Percentiles rank a stretch among this genome's conserved stretches.
These are phyloP conservation scores for Cyclanthera cordifolia DNA, from an alignment of 306 rosid genomes.

Conservation along the genomic window DNA sequence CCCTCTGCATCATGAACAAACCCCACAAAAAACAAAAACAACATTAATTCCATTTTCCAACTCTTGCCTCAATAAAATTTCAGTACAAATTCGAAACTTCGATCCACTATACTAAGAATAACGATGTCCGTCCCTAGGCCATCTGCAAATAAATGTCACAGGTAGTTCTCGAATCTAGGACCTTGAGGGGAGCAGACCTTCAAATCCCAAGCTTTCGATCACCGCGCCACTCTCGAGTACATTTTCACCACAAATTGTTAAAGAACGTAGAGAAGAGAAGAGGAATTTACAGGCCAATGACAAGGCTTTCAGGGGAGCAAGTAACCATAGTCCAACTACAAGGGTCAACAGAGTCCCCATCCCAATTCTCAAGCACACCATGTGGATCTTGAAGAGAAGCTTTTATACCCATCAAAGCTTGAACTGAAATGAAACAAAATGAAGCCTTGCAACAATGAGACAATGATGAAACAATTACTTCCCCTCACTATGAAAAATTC, in stretches of 20 bases:
- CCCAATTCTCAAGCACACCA: slow-evolving; percentile 92
- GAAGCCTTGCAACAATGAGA: not conserved
- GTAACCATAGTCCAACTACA: slow-evolving; percentile 99
- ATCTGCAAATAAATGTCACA: too few species aligned
- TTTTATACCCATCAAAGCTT: slow-evolving; percentile 84
- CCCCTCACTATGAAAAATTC: not conserved
- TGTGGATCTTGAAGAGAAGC: slow-evolving; percentile 68
- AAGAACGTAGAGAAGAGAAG: not conserved
- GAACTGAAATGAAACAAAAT: slow-evolving; percentile 35
- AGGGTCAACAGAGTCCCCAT: slow-evolving; percentile 91
- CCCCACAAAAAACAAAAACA: slow-evolving; percentile 19
- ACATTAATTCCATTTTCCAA: not conserved
- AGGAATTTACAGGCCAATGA: slow-evolving; percentile 67
- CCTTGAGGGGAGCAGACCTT: too few species aligned
- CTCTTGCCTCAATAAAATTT: not conserved
- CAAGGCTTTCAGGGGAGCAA: slow-evolving; percentile 73
- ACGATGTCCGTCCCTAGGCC: too few species aligned
- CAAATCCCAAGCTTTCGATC: too few species aligned
- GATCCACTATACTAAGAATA: too few species aligned
- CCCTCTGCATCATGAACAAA: slow-evolving; percentile 44
- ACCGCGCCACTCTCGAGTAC: too few species aligned
- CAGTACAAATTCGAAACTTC: slow-evolving; percentile 1
- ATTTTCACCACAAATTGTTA: not conserved
- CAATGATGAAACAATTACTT: not conserved
- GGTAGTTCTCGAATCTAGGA: too few species aligned